Evolutionary conservation across 768 basidiomycete species (phyloP).

Genomic region (Sporobolomyces roseus): DNA sequence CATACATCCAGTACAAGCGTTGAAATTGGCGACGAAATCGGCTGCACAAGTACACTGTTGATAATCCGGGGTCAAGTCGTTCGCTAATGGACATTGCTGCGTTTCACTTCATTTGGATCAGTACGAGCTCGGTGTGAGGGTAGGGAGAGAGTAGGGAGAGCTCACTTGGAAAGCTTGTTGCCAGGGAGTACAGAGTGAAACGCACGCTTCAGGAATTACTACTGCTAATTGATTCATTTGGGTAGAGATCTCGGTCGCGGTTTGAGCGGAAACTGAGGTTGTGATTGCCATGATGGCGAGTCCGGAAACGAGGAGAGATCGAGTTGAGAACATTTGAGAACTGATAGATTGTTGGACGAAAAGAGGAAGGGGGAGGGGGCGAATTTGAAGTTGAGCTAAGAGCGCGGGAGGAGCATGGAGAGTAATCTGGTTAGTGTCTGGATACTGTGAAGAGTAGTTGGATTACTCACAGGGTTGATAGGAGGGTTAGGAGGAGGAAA

Average conservation of each 20-base stretch:
- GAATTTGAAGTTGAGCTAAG: neutral
- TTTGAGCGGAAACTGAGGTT: conserved; percentile 3
- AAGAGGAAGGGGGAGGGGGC: neutral
- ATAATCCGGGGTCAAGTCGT: conserved; percentile 1
- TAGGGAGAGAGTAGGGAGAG: too few relatives aligned
- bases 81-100: conserved; percentile 22
- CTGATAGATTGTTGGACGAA: neutral
- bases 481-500: too few relatives aligned
- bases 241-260: neutral
- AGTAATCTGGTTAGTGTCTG: too few relatives aligned
- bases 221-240: conserved; percentile 14
- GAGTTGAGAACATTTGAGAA: neutral
- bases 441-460: too few relatives aligned
- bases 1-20: conserved; percentile 27
- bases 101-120: neutral
- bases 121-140: neutral
- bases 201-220: conserved; percentile 12
- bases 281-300: too few relatives aligned
- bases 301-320: too few relatives aligned
- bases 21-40: conserved; percentile 5
- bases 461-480: neutral
- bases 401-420: neutral
- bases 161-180: conserved; percentile 3
- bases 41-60: conserved; percentile 22
- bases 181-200: conserved; percentile 1